Percentiles rank a stretch among this genome's conserved stretches.
Conservation (phyloP, 2,329 filamentous ascomycete genomes). For the Endoconidiophora polonica region DNA sequence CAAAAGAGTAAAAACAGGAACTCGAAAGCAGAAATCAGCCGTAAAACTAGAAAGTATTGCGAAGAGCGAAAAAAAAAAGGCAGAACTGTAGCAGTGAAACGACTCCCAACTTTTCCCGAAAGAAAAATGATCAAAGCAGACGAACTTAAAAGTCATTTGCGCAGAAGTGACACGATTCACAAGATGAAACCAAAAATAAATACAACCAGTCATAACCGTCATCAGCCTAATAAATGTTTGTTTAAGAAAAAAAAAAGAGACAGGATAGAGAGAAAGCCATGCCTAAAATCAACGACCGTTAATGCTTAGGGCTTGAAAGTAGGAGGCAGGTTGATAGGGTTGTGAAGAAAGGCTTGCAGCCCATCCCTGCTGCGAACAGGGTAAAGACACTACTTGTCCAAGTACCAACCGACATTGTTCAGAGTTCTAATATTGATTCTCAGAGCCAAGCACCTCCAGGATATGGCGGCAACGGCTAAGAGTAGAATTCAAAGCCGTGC, state of each 20-base stretch:
- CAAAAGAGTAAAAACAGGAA: neutral
- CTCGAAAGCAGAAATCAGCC: neutral
- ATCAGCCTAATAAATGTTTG: constrained; percentile 2
- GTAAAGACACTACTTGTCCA: too few species aligned
- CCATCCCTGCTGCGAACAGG: too few species aligned
- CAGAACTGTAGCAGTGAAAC: neutral
- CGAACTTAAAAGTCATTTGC: neutral
- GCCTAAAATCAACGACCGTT: neutral
- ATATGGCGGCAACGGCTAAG: constrained; percentile 22
- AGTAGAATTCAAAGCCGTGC: constrained; percentile 30
- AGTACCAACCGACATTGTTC: too few species aligned
- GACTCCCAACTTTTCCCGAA: neutral
- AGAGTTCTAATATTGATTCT: constrained; percentile 3
- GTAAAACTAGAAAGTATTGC: neutral
- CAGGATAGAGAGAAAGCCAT: neutral
- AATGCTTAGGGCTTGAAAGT: neutral
- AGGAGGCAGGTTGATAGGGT: neutral
- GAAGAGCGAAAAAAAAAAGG: neutral
- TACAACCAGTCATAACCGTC: constrained; percentile 1
- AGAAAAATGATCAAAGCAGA: neutral
- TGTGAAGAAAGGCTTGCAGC: neutral
- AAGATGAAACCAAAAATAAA: neutral
- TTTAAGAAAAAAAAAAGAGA: constrained; percentile 1
- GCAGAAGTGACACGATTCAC: neutral
- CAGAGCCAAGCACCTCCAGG: constrained; percentile 15